Evolutionary conservation across 1,139 yeast species (phyloP), one percentile per base, ranked within the genome.

Genomic region (Arxiozyma heterogenica): DNA sequence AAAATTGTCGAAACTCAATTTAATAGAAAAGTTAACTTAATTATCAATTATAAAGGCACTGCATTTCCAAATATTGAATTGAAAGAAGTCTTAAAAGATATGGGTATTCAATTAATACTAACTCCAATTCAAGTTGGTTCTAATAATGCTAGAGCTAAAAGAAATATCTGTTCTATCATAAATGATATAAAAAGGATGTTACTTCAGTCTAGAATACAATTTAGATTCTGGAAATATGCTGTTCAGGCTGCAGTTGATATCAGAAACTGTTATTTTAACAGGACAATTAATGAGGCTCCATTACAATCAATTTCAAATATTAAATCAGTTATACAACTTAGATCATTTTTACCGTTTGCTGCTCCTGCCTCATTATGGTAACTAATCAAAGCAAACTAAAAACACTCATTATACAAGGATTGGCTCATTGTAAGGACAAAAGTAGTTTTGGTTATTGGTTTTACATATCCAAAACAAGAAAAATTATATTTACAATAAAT

Each of bases 171-270:
- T 44, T 50, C 51, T 15, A 47, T 54, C 5, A 38, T 41, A 2
- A 41, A 41, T 8, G 53, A 52, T 51, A 38, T 39, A 2, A 43
- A 44, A 52, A 50, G 51, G 20, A 20, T 51, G 22, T 18, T 53
- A 18, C 18, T 20, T 41, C 50, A 51, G 17, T 38, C 44, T 9
- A 44, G 45, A 12, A 20, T 51, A 17, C 44, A 44, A n/a, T n/a
- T 22, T 7, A 48, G 41, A 42, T 53, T 43, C 23, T 53, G 55
- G 54, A 25, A 41, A 21, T 51, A 51, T 43, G 55, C 55, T 15
- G 53, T 46, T 2, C 43, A 34, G 4, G 46, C 52, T 6, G 44
- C 53, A 17, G 43, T 30, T 9, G 45, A 53, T 25, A 49, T 51
- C 3, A 23, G 55, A 22, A 53, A 53, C 41, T 22, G 49, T 21